Evolutionary conservation across 805 yeast genomes (phyloP), one percentile per base, ranked within the genome.

Genomic region (Kluyveromyces starmeri): DNA sequence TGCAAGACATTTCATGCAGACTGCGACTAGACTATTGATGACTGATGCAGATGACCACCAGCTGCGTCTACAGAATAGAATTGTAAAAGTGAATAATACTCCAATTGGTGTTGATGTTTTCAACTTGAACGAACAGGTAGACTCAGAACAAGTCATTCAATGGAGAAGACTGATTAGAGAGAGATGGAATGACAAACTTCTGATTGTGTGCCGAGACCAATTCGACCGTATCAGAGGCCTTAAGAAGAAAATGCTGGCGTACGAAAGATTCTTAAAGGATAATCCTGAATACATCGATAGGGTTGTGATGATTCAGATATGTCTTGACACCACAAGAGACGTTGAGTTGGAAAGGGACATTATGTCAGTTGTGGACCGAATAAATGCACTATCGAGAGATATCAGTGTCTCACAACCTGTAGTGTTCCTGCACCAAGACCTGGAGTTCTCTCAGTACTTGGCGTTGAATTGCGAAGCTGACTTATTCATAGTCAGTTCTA

Each of bases 1-100:
- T 47, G 94, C 86, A 17, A 75, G 95, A 50, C 98, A 92, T 59
- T 92, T 92, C 58, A 62, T 83, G 37, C 96, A 89, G 61, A 85
- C 96, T 3, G 77, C 95, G 48, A 83, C 81, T 46, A 67, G 95
- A 36, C 65, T 92, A 22, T 61, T 92, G 22, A 73, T 86, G 45
- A 86, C 94, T 0, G 96, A 89, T 59, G 74, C 82, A n/a, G 73
- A 71, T 17, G 61, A 59, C 34, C 78, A 81, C 20, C 68, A 63
- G 25, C 55, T 83, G n/a, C 65, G 71, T 35, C 77, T 68, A 48
- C 68, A 75, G 9, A 81, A 82, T 4, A 67, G 69, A 38, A 66
- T 73, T 11, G 68, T 78, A 6, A 61, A 65, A 28, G 73, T 78
- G 0, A 68, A 71, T 21, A 67, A 75, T 4, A 71, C 72, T 3